Conservation (phyloP, 768 basidiomycete genomes). For the Collybia sp. region DNA sequence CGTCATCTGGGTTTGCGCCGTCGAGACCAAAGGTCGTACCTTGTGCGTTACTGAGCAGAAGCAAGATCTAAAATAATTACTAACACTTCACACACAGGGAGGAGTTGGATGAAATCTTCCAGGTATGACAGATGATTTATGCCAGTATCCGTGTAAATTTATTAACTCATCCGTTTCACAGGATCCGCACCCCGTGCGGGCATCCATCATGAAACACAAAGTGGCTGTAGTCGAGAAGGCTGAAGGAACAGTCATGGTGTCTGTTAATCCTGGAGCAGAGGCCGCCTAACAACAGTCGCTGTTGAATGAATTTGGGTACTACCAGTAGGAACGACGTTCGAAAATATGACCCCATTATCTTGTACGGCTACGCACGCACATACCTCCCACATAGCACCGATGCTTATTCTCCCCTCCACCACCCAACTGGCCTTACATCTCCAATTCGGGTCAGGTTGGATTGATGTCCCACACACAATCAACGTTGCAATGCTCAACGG, state of each 20-base stretch:
- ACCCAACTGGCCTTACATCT: no score
- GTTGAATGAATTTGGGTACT: no score
- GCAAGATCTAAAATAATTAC: background rate
- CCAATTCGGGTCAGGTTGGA: no score
- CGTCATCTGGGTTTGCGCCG: slow-evolving; percentile 32
- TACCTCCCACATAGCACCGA: no score
- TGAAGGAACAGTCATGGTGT: slow-evolving; percentile 16
- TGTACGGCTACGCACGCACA: no score
- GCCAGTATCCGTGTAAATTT: background rate
- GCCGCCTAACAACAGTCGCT: no score
- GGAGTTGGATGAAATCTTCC: slow-evolving; percentile 38
- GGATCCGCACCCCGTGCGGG: slow-evolving; percentile 35
- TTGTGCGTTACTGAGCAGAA: slow-evolving; percentile 21
- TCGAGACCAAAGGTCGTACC: slow-evolving; percentile 38
- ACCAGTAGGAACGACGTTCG: no score
- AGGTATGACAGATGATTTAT: slow-evolving; percentile 12
- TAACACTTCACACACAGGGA: slow-evolving; percentile 19
- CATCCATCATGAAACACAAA: slow-evolving; percentile 33
- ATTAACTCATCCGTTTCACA: slow-evolving; percentile 6
- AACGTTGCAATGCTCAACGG: no score
- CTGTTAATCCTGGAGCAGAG: slow-evolving; percentile 7
- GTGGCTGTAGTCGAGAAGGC: slow-evolving; percentile 32
- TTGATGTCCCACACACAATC: no score
- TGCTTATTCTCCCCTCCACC: no score
- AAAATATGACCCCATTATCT: no score